Evolutionary conservation across 2,329 filamentous ascomycete genomes (phyloP).

Genomic region (Fusarium subtropicale): DNA sequence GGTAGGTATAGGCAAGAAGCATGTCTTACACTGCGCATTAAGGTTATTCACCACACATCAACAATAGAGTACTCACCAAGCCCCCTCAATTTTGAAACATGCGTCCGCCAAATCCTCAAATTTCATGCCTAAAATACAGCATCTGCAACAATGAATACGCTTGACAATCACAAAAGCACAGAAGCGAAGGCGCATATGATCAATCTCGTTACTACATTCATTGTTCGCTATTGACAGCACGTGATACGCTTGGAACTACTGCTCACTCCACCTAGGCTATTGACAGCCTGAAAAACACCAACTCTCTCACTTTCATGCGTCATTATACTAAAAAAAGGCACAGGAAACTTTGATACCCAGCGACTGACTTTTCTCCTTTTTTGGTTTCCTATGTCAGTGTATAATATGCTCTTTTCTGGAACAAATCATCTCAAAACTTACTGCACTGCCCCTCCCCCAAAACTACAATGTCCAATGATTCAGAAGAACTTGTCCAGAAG

Average conservation of each 20-base stretch:
- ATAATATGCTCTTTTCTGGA: slow-evolving; percentile 42
- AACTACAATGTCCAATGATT: slow-evolving; percentile 40
- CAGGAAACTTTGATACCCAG: not conserved
- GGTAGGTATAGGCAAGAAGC: not conserved
- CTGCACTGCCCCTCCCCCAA: slow-evolving; percentile 24
- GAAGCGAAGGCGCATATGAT: not conserved
- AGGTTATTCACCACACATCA: not conserved
- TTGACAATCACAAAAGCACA: not conserved
- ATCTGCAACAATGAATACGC: not conserved
- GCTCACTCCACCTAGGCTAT: slow-evolving; percentile 25
- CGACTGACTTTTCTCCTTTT: not conserved
- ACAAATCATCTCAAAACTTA: slow-evolving; percentile 20
- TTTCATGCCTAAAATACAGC: not conserved
- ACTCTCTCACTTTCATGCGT: slow-evolving; percentile 34
- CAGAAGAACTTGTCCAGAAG: slow-evolving; percentile 44
- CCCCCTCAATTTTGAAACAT: not conserved
- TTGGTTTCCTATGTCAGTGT: not conserved
- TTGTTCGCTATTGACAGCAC: slow-evolving; percentile 7
- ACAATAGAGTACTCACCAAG: not conserved
- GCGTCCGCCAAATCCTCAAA: not conserved
- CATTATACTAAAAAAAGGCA: slow-evolving; percentile 10
- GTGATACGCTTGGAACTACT: slow-evolving; percentile 25
- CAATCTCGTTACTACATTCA: not conserved
- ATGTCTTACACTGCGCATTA: not conserved
- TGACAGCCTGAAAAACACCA: slow-evolving; percentile 29